Percentiles rank a stretch among this genome's conserved stretches.
These are phyloP conservation scores for Lenzites betulinus DNA, from an alignment of 768 basidiomycete genomes.

Conservation along the genomic window DNA sequence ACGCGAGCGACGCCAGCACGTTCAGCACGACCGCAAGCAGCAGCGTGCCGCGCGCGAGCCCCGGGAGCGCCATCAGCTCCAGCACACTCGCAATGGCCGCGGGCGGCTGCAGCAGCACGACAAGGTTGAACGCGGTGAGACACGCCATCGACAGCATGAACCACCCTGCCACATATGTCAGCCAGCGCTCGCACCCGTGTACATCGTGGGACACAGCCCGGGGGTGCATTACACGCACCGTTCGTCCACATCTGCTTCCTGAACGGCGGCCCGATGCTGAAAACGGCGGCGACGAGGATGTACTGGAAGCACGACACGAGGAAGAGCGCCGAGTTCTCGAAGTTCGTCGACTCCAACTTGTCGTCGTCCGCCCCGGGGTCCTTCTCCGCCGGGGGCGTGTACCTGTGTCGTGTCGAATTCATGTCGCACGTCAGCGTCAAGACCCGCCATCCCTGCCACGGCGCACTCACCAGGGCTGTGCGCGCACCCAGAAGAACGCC, in stretches of 20 bases:
- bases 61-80: constrained; percentile 75
- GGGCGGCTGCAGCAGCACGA: constrained; percentile 77
- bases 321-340: constrained; percentile 91
- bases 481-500: constrained; percentile 87
- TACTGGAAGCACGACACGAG: constrained; percentile 98
- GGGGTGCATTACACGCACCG: constrained; percentile 48
- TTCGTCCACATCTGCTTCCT: constrained; percentile 95
- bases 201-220: no score
- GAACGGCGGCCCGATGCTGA: constrained; percentile 97
- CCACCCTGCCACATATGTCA: constrained; percentile 44
- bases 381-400: constrained; percentile 61
- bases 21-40: constrained; percentile 69
- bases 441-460: no score
- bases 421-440: constrained; percentile 1
- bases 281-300: constrained; percentile 93
- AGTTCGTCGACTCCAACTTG: constrained; percentile 83
- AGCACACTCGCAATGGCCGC: constrained; percentile 58
- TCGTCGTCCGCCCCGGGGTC: constrained; percentile 51
- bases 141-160: constrained; percentile 76
- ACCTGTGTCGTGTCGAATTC: constrained; percentile 51
- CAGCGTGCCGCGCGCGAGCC: constrained; percentile 68
- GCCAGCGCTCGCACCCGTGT: not conserved
- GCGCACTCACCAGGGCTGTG: constrained; percentile 73
- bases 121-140: constrained; percentile 71
- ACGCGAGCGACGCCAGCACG: constrained; percentile 66